phyloP scores from a whole-genome alignment of 345 rosid species.

The Eutrema japonicum region DNA sequence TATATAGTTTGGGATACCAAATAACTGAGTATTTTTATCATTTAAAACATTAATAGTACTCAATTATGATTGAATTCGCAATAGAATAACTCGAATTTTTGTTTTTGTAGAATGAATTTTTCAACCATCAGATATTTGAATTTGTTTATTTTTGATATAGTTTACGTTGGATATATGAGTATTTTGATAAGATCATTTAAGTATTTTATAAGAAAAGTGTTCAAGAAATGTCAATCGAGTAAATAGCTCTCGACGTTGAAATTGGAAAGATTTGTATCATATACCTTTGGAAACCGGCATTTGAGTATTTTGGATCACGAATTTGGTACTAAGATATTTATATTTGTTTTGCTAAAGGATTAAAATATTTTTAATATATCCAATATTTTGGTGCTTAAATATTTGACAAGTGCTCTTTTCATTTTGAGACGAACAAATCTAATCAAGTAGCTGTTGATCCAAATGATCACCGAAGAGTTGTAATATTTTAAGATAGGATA shows the following conservation, averaged over 20 bases:
- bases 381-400: background rate
- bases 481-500: too few relatives aligned
- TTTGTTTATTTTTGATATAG: too few relatives aligned
- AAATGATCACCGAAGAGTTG: too few relatives aligned
- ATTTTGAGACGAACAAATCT: too few relatives aligned
- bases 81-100: background rate
- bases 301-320: background rate
- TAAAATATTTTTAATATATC: background rate
- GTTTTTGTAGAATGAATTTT: background rate
- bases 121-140: too few relatives aligned
- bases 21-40: background rate
- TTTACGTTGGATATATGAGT: background rate
- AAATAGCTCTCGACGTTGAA: background rate
- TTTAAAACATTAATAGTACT: background rate
- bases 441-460: too few relatives aligned
- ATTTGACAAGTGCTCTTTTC: background rate
- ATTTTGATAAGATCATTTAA: background rate
- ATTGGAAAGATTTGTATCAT: background rate
- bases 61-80: too few relatives aligned
- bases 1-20: background rate
- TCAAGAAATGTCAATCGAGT: background rate
- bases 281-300: background rate
- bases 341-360: too few relatives aligned
- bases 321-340: background rate
- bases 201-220: background rate